Conservation (phyloP, 495 filamentous ascomycete species). For the Hypoxylon fuscum region DNA sequence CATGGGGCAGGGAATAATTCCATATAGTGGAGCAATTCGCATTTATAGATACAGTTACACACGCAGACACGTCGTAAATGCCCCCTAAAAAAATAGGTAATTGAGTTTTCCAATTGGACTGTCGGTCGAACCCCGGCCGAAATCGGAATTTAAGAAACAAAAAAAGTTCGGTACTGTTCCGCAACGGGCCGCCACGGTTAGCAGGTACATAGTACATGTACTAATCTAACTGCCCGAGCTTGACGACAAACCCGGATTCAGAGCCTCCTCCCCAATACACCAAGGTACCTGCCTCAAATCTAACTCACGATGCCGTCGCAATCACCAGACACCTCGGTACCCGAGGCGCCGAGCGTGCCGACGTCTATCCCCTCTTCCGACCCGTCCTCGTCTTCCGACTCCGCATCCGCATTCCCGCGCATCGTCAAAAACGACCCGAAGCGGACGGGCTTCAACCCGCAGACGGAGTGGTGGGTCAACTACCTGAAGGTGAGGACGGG, state of each 20-base stretch:
- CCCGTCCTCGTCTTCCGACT: neutral
- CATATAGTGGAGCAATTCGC: conserved; percentile 22
- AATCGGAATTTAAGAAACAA: conserved; percentile 24
- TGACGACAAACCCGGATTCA: neutral
- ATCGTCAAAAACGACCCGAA: conserved; percentile 58
- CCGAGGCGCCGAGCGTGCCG: conserved; percentile 12
- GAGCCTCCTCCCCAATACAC: neutral
- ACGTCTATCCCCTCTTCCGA: conserved; percentile 19
- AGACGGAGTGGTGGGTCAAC: conserved; percentile 74
- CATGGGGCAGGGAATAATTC: conserved; percentile 6
- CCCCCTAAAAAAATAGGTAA: neutral
- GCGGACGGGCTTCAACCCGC: conserved; percentile 69
- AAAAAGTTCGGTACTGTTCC: conserved; percentile 1
- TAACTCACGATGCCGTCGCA: conserved; percentile 34
- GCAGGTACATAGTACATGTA: neutral
- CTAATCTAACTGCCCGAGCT: too few species aligned
- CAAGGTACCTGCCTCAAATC: conserved; percentile 4
- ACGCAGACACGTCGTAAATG: neutral
- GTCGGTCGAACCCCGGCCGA: conserved; percentile 22
- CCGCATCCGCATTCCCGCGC: conserved; percentile 25
- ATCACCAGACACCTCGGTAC: conserved; percentile 19
- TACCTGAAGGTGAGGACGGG: conserved; percentile 81
- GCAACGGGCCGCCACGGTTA: conserved; percentile 26
- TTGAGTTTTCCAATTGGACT: conserved; percentile 18
- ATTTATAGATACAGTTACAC: too few species aligned